Evolutionary conservation across 257 asterid species (phyloP).

Genomic region (Plantago major): DNA sequence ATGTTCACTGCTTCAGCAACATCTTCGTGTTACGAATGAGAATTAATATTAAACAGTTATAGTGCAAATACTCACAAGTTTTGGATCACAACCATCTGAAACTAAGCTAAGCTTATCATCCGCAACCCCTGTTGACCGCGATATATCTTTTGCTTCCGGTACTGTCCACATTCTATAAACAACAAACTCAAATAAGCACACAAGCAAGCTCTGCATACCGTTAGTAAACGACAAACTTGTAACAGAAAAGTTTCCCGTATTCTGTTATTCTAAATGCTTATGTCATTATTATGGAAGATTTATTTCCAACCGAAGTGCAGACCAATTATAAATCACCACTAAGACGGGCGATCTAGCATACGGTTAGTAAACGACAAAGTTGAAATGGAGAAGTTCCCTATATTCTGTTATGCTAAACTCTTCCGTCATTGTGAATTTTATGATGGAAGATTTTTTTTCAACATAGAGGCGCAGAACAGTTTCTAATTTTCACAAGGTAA

Average conservation of each 20-base stretch:
- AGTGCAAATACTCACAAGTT: slow-evolving; percentile 44
- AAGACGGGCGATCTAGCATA: not conserved
- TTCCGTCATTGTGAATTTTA: not conserved
- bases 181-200: slow-evolving; percentile 17
- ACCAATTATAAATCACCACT: not conserved
- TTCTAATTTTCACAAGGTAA: not conserved
- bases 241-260: not conserved
- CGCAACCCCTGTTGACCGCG: slow-evolving; percentile 32
- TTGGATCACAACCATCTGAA: slow-evolving; percentile 54
- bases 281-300: not conserved
- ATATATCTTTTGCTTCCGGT: slow-evolving; percentile 64
- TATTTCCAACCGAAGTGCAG: not conserved
- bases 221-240: not conserved
- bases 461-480: not conserved
- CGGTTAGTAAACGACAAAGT: not conserved
- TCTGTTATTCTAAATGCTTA: slow-evolving; percentile 2
- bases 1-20: slow-evolving; percentile 6
- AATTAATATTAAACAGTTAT: not conserved
- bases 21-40: slow-evolving; percentile 6
- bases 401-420: not conserved
- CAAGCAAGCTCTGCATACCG: slow-evolving; percentile 4
- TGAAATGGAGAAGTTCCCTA: not conserved
- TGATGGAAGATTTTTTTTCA: not conserved
- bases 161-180: slow-evolving; percentile 79
- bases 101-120: slow-evolving; percentile 51